A percentile compares a stretch with the other conserved stretches of the same genome.
These are phyloP conservation scores for Pseudogymnoascus sp. DNA, from an alignment of 2,329 filamentous ascomycete species.

Conservation along the genomic window DNA sequence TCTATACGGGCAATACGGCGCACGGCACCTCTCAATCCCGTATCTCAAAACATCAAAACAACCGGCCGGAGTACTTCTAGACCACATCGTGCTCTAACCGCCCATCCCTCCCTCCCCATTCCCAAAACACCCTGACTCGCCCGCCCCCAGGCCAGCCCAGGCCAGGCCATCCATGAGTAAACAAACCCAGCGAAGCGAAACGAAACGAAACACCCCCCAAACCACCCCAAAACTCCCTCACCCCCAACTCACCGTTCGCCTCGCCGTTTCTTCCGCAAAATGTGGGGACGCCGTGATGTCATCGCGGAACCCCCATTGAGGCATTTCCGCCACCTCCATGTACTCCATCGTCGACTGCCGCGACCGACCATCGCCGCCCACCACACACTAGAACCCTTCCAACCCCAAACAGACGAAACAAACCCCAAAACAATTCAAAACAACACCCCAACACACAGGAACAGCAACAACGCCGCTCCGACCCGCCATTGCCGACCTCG, in stretches of 20 bases:
- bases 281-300: not conserved
- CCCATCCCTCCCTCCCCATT: not conserved
- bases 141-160: not conserved
- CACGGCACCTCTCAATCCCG: not conserved
- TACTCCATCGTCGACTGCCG: not conserved
- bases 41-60: too few relatives aligned
- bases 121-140: not conserved
- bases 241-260: not conserved
- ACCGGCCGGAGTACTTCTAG: not conserved
- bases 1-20: not conserved
- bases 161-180: not conserved
- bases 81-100: not conserved
- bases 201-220: not conserved
- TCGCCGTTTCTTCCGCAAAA: not conserved
- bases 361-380: not conserved
- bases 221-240: not conserved
- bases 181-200: not conserved
- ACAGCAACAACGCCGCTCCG: not conserved
- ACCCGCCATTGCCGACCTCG: not conserved
- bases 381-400: not conserved
- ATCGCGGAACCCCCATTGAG: not conserved
- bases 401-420: not conserved
- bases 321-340: not conserved
- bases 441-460: not conserved
- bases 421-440: not conserved